phyloP scores from a whole-genome alignment of 2,329 filamentous ascomycete species.

The Claviceps digitariae region DNA sequence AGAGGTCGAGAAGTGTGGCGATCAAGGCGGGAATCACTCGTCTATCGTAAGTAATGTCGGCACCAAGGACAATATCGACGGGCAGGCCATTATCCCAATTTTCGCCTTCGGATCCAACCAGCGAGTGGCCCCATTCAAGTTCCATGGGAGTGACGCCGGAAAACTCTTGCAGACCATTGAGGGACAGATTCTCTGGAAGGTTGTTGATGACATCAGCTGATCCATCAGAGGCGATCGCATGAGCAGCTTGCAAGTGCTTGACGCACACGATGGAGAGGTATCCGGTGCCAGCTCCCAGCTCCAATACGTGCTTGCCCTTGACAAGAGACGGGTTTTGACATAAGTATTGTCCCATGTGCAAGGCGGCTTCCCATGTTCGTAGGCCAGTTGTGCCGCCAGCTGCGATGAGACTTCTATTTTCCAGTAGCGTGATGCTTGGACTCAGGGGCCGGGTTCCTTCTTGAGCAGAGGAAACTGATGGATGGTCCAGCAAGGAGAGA shows the following conservation, averaged over 20 bases:
- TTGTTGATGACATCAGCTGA: slow-evolving; percentile 57
- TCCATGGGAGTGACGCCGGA: slow-evolving; percentile 34
- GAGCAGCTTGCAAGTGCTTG: slow-evolving; percentile 45
- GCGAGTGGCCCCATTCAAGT: slow-evolving; percentile 50
- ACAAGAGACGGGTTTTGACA: slow-evolving; percentile 33
- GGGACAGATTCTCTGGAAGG: slow-evolving; percentile 51
- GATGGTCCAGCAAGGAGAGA: slow-evolving; percentile 21
- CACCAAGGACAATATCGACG: slow-evolving; percentile 56
- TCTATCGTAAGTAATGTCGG: slow-evolving; percentile 67
- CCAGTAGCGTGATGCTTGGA: slow-evolving; percentile 47
- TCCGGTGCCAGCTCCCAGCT: slow-evolving; percentile 65
- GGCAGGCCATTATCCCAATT: slow-evolving; percentile 32
- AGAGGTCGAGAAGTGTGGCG: slow-evolving; percentile 48
- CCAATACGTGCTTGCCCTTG: slow-evolving; percentile 45
- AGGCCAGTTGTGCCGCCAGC: slow-evolving; percentile 61
- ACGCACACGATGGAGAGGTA: slow-evolving; percentile 62
- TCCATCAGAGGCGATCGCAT: slow-evolving; percentile 59
- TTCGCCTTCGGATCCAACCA: slow-evolving; percentile 43
- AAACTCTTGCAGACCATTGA: slow-evolving; percentile 49
- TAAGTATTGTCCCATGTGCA: slow-evolving; percentile 60
- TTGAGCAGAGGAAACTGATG: slow-evolving; percentile 8
- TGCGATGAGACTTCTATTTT: slow-evolving; percentile 55
- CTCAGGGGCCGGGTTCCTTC: neutral
- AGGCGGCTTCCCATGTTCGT: slow-evolving; percentile 68
- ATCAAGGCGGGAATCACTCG: slow-evolving; percentile 49